Percentiles rank a stretch among this genome's conserved stretches.
phyloP scores from a whole-genome alignment of 169 alveolate genomes.

The Cryptosporidium felis region DNA sequence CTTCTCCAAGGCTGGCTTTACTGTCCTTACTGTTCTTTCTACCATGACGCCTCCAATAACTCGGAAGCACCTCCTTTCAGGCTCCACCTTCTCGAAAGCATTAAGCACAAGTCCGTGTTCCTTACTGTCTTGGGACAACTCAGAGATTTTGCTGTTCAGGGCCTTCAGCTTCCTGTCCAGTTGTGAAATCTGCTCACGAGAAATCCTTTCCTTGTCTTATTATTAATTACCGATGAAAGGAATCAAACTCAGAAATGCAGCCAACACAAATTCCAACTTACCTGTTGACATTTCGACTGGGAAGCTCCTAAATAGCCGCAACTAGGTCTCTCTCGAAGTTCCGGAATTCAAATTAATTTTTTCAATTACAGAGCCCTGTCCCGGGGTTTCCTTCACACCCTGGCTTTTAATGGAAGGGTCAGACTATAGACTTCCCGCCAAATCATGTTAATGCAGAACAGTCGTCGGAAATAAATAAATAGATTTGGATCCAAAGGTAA shows the following conservation, averaged over 20 bases:
- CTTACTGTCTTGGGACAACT: conserved; percentile 84
- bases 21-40: conserved; percentile 88
- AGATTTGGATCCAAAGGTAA: conserved; percentile 16
- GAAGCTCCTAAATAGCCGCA: background rate
- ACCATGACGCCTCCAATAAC: conserved; percentile 90
- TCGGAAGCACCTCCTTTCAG: conserved; percentile 87
- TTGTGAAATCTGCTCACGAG: conserved; percentile 59
- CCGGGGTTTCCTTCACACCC: background rate
- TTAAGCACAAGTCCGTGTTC: conserved; percentile 88
- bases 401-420: conserved; percentile 23
- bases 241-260: too few relatives aligned
- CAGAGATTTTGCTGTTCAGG: conserved; percentile 78
- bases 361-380: too few relatives aligned
- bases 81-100: conserved; percentile 82
- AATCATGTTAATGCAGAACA: conserved; percentile 1
- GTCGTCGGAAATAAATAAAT: background rate
- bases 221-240: too few relatives aligned
- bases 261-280: too few relatives aligned
- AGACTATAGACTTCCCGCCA: conserved; percentile 8
- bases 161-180: conserved; percentile 77
- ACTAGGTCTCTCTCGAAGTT: background rate
- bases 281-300: conserved; percentile 27
- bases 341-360: too few relatives aligned
- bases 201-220: background rate
- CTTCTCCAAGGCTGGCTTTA: conserved; percentile 84